Evolutionary conservation across 495 filamentous ascomycete genomes (phyloP), one percentile per base, ranked within the genome.

Genomic region (Trichodelitschia bisporula): DNA sequence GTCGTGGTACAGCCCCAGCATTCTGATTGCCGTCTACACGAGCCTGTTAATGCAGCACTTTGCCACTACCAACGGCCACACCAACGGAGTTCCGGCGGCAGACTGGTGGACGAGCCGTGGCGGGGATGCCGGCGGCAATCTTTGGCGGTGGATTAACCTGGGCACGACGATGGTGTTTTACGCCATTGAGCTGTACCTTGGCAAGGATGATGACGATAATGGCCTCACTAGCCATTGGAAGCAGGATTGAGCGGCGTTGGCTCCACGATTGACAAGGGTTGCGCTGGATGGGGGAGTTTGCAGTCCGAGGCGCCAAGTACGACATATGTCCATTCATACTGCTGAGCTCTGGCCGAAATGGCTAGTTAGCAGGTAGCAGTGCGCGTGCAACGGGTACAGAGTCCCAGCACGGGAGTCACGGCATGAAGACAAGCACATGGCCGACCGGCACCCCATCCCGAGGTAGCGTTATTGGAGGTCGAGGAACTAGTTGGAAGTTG

Each of bases 1-100:
- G 19, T 80, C 73, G 47, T 91, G 78, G 63, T 93, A 91, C 47
- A 78, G 77, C 18, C 86, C 86, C 0, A 78, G 69, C 18, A 89
- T 97, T 30, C 61, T 97, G 9, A 75, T 97, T 27, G 71, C 83
- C 2, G 82, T 93, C 15, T 97, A 97, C 46, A 97, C 86, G n/a
- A 91, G 80, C 48, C 58, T 97, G 10, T 48, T 97, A 18, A 73
- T 97, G 61, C 84, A 93, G 50, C 86, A 97, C 48, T 91, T 97
- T 41, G 72, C 75, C 10, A 65, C 66, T 3, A 36, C 14, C 23
- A 34, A 20, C 12, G 51, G 41, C 19, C 66, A 64, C 5, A 24
- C 21, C 6, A 16, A 9, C 47, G 62, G 62, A 19, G 62, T 26
- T 8, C 27, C 53, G n/a, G 54, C 51, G 21, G 72, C 67, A 15